A percentile compares a stretch with the other conserved stretches of the same genome.
Conservation (phyloP, 169 alveolate species). For the Plasmodium vivax region DNA sequence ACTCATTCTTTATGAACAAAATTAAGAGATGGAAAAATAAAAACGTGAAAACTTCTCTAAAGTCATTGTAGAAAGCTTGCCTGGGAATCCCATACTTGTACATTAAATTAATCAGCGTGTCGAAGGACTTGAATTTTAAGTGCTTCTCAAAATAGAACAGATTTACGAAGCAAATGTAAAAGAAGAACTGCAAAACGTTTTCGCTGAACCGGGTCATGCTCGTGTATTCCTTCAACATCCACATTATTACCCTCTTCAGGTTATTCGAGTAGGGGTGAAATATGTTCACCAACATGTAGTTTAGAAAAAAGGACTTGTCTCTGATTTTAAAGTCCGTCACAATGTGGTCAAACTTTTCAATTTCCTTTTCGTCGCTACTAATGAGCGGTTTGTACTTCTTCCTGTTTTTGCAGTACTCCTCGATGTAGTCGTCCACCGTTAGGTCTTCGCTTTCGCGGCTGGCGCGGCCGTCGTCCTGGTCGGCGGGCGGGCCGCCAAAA, state of each 20-base stretch:
- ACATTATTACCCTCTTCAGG: conserved; percentile 30
- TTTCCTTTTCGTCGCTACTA: conserved; percentile 11
- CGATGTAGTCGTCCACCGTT: conserved; percentile 25
- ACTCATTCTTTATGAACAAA: conserved; percentile 56
- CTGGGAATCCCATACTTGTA: conserved; percentile 63
- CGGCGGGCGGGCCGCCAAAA: neutral
- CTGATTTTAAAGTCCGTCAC: conserved; percentile 34
- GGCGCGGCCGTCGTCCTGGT: neutral
- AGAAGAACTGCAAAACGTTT: conserved; percentile 38
- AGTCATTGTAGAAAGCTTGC: conserved; percentile 34
- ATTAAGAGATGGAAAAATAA: conserved; percentile 65
- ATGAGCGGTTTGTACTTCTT: neutral
- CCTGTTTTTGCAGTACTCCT: conserved; percentile 45
- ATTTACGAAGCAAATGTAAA: conserved; percentile 39
- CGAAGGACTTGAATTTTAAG: conserved; percentile 57
- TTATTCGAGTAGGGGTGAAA: conserved; percentile 60
- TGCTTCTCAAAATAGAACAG: conserved; percentile 67
- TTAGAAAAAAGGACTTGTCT: conserved; percentile 46
- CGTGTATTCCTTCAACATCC: conserved; percentile 60
- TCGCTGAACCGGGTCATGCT: conserved; percentile 27
- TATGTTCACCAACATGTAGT: conserved; percentile 23
- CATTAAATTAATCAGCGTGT: conserved; percentile 48
- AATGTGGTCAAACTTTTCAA: conserved; percentile 5
- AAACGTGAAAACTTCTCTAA: conserved; percentile 55
- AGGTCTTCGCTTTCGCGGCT: conserved; percentile 21